Percentiles rank a stretch among this genome's conserved stretches.
Conservation (phyloP, 2,329 filamentous ascomycete species). For the Geosmithia morbida region DNA sequence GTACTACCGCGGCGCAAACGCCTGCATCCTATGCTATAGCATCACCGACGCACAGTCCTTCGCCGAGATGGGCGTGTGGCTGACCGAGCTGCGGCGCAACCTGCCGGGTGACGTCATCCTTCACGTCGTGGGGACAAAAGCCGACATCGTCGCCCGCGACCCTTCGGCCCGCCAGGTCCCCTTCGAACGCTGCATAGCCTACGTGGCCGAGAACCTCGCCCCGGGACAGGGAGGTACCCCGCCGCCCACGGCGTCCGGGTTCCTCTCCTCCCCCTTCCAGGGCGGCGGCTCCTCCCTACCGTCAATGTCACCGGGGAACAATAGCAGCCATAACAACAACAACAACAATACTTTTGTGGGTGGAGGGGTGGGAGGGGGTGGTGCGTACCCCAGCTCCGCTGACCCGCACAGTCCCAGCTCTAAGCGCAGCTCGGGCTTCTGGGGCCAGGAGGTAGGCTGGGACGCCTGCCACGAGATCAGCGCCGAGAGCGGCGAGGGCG, state of each 20-base stretch:
- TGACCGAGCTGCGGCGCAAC: slow-evolving; percentile 70
- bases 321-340: slow-evolving; percentile 1
- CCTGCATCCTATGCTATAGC: slow-evolving; percentile 87
- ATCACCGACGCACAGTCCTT: slow-evolving; percentile 81
- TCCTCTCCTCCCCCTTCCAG: slow-evolving; percentile 8
- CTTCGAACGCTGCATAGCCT: slow-evolving; percentile 91
- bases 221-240: slow-evolving; percentile 54
- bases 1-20: slow-evolving; percentile 92
- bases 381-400: slow-evolving; percentile 5
- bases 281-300: slow-evolving; percentile 8
- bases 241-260: slow-evolving; percentile 43
- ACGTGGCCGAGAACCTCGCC: slow-evolving; percentile 82
- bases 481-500: slow-evolving; percentile 84
- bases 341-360: slow-evolving; percentile 2
- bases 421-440: slow-evolving; percentile 62
- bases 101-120: slow-evolving; percentile 67
- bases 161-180: slow-evolving; percentile 69
- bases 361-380: too few relatives aligned
- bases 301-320: slow-evolving; percentile 1
- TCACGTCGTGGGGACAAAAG: slow-evolving; percentile 90
- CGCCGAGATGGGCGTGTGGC: slow-evolving; percentile 83
- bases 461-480: slow-evolving; percentile 96
- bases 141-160: slow-evolving; percentile 78
- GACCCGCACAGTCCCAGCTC: slow-evolving; percentile 47
- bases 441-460: slow-evolving; percentile 90